Evolutionary conservation across 1,284 basidiomycete species (phyloP).

Genomic region (Rhizoctonia solani): DNA sequence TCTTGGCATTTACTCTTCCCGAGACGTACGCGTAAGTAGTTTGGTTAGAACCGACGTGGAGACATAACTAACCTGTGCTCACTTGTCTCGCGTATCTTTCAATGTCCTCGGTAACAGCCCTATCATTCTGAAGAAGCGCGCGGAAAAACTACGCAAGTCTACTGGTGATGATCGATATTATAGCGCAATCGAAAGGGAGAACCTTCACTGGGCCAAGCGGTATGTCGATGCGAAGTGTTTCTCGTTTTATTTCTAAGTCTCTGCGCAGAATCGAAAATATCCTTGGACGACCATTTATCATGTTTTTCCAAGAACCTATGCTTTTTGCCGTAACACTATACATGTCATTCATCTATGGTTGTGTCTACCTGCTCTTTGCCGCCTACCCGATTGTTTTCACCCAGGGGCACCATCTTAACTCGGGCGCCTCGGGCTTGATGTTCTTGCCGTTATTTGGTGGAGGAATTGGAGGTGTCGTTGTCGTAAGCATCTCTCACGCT

Average conservation of each 20-base stretch:
- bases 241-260: background rate
- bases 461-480: constrained; percentile 40
- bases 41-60: background rate
- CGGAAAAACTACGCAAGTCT: constrained; percentile 53
- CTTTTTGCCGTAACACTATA: constrained; percentile 71
- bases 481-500: constrained; percentile 32
- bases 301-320: constrained; percentile 79
- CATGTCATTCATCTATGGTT: constrained; percentile 46
- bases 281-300: constrained; percentile 63
- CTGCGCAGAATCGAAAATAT: constrained; percentile 50
- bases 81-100: background rate
- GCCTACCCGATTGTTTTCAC: constrained; percentile 55
- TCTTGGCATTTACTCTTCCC: constrained; percentile 69
- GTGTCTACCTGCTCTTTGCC: constrained; percentile 49
- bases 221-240: constrained; percentile 1
- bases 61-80: background rate
- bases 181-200: constrained; percentile 46
- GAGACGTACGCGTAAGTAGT: constrained; percentile 61
- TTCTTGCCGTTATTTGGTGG: constrained; percentile 55
- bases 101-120: constrained; percentile 46
- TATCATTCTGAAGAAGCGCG: constrained; percentile 58
- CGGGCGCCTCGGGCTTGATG: constrained; percentile 50
- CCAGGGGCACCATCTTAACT: constrained; percentile 51
- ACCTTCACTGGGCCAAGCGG: constrained; percentile 43
- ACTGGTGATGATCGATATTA: constrained; percentile 71